Conservation (phyloP, 176 grass and related monocot species). For the Eleusine indica region DNA sequence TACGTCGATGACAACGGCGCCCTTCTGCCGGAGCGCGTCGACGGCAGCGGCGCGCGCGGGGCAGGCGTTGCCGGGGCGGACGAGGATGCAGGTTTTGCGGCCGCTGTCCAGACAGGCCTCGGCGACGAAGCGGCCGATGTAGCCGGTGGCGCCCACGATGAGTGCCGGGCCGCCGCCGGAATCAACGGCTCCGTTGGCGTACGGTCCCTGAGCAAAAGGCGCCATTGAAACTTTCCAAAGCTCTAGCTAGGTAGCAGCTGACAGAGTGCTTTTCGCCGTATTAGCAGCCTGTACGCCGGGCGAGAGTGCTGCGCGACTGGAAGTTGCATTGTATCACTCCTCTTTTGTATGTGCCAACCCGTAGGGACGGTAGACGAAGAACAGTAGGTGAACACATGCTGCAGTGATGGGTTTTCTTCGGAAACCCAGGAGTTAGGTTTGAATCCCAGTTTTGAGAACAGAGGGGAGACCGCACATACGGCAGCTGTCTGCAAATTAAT, state of each 20-base stretch:
- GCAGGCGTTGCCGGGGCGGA: slow-evolving; percentile 45
- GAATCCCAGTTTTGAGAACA: slow-evolving; percentile 1
- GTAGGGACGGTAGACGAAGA: slow-evolving; percentile 20
- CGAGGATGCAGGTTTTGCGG: slow-evolving; percentile 56
- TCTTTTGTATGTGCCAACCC: not conserved
- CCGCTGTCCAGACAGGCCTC: slow-evolving; percentile 66
- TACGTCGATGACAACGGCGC: slow-evolving; percentile 67
- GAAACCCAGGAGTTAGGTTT: slow-evolving; percentile 16
- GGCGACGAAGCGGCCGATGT: slow-evolving; percentile 75
- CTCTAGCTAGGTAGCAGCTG: not conserved
- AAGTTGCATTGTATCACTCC: not conserved
- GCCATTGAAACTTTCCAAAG: not conserved
- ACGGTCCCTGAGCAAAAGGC: not conserved
- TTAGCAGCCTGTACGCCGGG: not conserved
- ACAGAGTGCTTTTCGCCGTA: not conserved
- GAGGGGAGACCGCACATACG: not conserved
- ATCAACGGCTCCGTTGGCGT: not conserved
- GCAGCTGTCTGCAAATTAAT: not conserved
- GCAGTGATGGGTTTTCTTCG: not conserved
- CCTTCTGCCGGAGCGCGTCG: slow-evolving; percentile 53
- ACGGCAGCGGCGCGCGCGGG: slow-evolving; percentile 40
- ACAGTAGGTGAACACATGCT: slow-evolving; percentile 43
- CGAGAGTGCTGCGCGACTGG: not conserved
- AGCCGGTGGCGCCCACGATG: slow-evolving; percentile 68
- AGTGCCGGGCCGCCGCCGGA: slow-evolving; percentile 47